Evolutionary conservation across 371 early-diverging fungal genomes (phyloP), one percentile per base, ranked within the genome.

Genomic region (Apophysomyces sp.): DNA sequence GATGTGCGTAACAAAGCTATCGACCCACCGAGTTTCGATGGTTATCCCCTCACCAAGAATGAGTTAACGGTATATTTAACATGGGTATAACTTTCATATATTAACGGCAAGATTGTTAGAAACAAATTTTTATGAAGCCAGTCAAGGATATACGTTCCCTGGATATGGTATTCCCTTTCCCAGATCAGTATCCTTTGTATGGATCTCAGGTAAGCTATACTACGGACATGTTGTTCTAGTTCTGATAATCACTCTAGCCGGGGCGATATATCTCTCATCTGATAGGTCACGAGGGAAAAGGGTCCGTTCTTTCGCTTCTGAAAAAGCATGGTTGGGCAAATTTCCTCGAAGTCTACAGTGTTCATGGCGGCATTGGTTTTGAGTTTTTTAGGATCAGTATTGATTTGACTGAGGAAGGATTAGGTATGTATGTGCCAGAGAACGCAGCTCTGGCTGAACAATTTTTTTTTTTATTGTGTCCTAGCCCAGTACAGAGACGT

Each of bases 321-420:
- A 95, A 96, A 68, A 81, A 87, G 69, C 86, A 89, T 61, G 94
- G 78, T 15, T 97, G 96, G 97, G 97, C 94, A 2, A 88, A 89
- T 52, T 80, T 81, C 37, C 69, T 95, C 60, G 83, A 82, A 28
- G 90, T 90, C 0, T 90, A 93, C 9, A 72, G 83, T 2, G 71
- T 76, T n/a, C 77, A 77, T 61, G 89, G 87, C 36, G 91, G 88
- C 4, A 82, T 83, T 61, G 86, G 83, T 2, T 94, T 92, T 74
- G 91, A 83, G 18, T 92, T 94, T 67, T 91, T 96, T 82, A 87
- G 86, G 57, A 84, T 97, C 58, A 73, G 83, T 6, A 76, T 95
- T 7, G 89, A 89, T 56, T 77, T 98, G 61, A 97, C 97, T 5
- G 89, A 89, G 67, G 81, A 88, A 41, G 98, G 98, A 8, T 74